These are phyloP conservation scores for rapeseed (Brassica napus) DNA, from an alignment of 345 rosid genomes.

Conservation along the genomic window DNA sequence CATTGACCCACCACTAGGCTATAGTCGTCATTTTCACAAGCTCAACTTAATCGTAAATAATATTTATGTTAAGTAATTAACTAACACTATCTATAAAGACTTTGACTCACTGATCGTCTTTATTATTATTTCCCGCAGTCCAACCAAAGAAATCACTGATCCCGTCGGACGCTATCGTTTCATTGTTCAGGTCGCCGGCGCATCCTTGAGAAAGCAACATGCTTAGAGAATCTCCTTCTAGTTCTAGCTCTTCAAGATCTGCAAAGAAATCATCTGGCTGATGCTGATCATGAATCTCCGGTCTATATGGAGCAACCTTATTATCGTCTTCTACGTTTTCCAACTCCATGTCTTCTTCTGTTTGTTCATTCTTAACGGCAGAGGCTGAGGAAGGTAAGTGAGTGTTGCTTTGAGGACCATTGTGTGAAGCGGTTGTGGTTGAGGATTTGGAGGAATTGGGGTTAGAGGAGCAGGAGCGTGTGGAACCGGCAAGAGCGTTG, in stretches of 20 bases:
- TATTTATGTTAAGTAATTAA: constrained; percentile 7
- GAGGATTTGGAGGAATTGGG: constrained; percentile 18
- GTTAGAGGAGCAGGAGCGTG: constrained; percentile 42
- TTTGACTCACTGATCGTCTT: constrained; percentile 21
- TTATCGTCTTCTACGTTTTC: constrained; percentile 35
- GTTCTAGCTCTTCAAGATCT: constrained; percentile 62
- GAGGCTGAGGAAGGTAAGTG: constrained; percentile 26
- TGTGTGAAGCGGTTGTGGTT: constrained; percentile 22
- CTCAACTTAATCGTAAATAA: constrained; percentile 14
- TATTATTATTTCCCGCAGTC: constrained; percentile 28
- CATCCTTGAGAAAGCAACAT: constrained; percentile 59
- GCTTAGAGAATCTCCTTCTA: constrained; percentile 60
- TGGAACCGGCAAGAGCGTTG: constrained; percentile 77
- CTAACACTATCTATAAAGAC: constrained; percentile 31
- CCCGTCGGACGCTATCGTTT: constrained; percentile 46
- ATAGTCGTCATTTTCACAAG: constrained; percentile 17
- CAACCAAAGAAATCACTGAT: constrained; percentile 48
- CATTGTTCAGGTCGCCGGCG: constrained; percentile 24
- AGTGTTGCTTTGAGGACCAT: constrained; percentile 18
- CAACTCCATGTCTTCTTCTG: constrained; percentile 29
- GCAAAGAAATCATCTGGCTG: constrained; percentile 59
- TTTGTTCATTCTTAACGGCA: constrained; percentile 49
- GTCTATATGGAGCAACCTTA: constrained; percentile 27
- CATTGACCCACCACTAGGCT: constrained; percentile 8
- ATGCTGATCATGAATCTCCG: constrained; percentile 33